phyloP scores from a whole-genome alignment of 1,139 yeast species.

The Kodamaea arcana region DNA sequence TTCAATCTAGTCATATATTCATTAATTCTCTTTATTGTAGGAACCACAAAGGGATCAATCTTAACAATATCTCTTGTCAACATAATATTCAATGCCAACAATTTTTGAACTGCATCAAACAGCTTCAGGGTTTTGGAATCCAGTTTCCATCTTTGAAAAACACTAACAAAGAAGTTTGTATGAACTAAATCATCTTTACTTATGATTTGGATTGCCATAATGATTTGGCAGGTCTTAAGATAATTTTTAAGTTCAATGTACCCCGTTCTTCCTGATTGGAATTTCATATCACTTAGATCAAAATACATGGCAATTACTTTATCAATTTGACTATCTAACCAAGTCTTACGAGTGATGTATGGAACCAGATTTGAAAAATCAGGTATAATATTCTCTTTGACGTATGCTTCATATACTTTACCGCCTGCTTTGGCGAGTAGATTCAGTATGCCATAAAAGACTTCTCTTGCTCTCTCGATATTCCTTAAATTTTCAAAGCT shows the following conservation, averaged over 20 bases:
- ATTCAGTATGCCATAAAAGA: neutral
- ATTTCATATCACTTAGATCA: neutral
- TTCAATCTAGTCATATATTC: too few relatives aligned
- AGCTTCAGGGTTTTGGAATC: neutral
- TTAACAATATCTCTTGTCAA: neutral
- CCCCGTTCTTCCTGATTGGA: neutral
- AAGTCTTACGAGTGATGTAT: too few relatives aligned
- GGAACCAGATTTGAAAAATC: neutral
- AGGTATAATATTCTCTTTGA: neutral
- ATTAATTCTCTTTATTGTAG: neutral
- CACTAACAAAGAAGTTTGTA: neutral
- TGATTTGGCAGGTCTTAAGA: neutral
- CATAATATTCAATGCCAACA: neutral
- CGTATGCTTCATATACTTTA: neutral
- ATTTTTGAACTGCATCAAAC: neutral
- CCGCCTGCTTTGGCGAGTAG: neutral
- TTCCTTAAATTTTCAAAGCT: neutral
- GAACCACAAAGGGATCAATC: neutral
- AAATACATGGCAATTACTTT: neutral
- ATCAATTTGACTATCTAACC: neutral
- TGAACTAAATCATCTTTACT: neutral
- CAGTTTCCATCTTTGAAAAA: neutral
- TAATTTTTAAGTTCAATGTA: neutral
- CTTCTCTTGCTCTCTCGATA: neutral
- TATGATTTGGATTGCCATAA: neutral